Conservation (phyloP, 2,329 filamentous ascomycete species). For the Tothia fuscella region DNA sequence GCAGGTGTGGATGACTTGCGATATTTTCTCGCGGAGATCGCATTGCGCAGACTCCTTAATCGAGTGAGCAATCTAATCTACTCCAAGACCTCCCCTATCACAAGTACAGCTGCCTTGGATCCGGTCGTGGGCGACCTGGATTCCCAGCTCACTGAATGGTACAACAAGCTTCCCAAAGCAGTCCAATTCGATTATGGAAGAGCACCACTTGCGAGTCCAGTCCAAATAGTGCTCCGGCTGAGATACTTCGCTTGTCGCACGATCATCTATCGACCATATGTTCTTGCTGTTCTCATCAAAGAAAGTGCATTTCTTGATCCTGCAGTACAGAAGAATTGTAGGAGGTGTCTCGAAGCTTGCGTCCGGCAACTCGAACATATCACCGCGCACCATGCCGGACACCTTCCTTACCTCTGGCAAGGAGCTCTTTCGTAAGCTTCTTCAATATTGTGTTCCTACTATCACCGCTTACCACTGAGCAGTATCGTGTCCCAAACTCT, state of each 20-base stretch:
- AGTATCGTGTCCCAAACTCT: slow-evolving; percentile 74
- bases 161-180: slow-evolving; percentile 61
- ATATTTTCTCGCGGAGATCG: slow-evolving; percentile 80
- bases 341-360: slow-evolving; percentile 70
- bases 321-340: slow-evolving; percentile 63
- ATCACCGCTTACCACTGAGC: slow-evolving; percentile 11
- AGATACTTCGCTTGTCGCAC: slow-evolving; percentile 78
- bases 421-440: slow-evolving; percentile 48
- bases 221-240: slow-evolving; percentile 67
- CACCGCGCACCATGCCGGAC: slow-evolving; percentile 65
- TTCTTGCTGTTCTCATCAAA: slow-evolving; percentile 67
- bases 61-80: slow-evolving; percentile 71
- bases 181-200: slow-evolving; percentile 59
- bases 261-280: slow-evolving; percentile 77
- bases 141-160: slow-evolving; percentile 75
- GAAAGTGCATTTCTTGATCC: slow-evolving; percentile 61
- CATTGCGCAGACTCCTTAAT: slow-evolving; percentile 63
- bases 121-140: slow-evolving; percentile 71
- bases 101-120: slow-evolving; percentile 59
- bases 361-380: slow-evolving; percentile 71
- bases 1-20: slow-evolving; percentile 67
- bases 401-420: slow-evolving; percentile 80
- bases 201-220: slow-evolving; percentile 54
- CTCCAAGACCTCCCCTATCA: slow-evolving; percentile 50
- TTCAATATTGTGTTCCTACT: slow-evolving; percentile 2